phyloP scores from a whole-genome alignment of 768 basidiomycete species.

The Calvatia gigantea region DNA sequence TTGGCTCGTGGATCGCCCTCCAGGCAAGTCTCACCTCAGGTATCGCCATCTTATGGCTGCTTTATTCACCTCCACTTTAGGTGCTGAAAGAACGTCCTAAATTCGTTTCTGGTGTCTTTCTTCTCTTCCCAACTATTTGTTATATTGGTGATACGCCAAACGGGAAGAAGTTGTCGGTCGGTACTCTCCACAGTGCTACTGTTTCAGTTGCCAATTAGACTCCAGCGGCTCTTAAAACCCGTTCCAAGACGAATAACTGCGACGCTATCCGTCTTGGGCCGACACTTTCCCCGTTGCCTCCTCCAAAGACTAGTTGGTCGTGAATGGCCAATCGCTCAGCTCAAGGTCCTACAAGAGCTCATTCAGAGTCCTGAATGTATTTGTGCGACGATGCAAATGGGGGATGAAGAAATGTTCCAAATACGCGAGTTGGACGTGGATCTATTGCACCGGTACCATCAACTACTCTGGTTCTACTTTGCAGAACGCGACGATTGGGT shows the following conservation, averaged over 20 bases:
- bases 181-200: constrained; percentile 19
- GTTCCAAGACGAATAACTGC: constrained; percentile 38
- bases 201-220: background rate
- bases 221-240: constrained; percentile 47
- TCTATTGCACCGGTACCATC: constrained; percentile 36
- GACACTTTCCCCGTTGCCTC: constrained; percentile 34
- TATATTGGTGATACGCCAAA: constrained; percentile 65
- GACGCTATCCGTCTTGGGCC: constrained; percentile 39
- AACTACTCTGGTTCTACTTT: constrained; percentile 50
- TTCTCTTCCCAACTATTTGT: constrained; percentile 71
- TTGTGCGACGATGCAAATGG: constrained; percentile 55
- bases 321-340: constrained; percentile 46
- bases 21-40: constrained; percentile 37
- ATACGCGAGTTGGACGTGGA: constrained; percentile 51
- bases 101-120: constrained; percentile 39
- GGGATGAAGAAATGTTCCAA: constrained; percentile 62
- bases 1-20: constrained; percentile 67
- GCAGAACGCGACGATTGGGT: constrained; percentile 70
- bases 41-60: background rate
- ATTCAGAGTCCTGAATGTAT: constrained; percentile 50
- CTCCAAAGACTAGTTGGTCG: constrained; percentile 40
- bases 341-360: constrained; percentile 43
- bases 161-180: constrained; percentile 54
- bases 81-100: constrained; percentile 44
- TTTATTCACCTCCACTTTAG: constrained; percentile 25